phyloP scores from a whole-genome alignment of 2,329 filamentous ascomycete genomes.

The Aspergillus brunneoviolaceus region DNA sequence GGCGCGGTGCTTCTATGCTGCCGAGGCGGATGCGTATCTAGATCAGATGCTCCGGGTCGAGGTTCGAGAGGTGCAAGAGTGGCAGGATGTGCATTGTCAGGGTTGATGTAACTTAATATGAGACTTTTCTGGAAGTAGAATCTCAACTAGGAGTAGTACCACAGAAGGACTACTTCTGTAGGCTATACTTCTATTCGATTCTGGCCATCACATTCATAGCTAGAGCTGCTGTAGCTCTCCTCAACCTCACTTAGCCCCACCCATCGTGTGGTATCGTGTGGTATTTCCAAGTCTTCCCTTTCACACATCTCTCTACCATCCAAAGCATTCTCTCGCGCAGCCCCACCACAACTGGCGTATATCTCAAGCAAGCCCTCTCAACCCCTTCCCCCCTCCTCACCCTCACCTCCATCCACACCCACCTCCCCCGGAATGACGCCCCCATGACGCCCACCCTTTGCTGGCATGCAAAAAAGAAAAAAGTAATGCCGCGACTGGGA shows the following conservation, averaged over 20 bases:
- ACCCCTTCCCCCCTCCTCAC: not conserved
- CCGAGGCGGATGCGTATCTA: not conserved
- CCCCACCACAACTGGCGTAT: not conserved
- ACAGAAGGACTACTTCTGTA: too few species aligned
- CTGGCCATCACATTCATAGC: too few species aligned
- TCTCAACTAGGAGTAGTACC: too few species aligned
- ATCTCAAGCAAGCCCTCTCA: not conserved
- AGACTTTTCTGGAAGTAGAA: not conserved
- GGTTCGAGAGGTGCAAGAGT: not conserved
- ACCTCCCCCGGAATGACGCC: not conserved
- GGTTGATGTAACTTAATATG: not conserved
- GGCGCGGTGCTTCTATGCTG: not conserved
- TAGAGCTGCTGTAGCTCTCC: too few species aligned
- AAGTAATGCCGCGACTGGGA: not conserved
- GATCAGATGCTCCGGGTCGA: not conserved
- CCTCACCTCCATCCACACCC: not conserved
- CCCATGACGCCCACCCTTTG: not conserved
- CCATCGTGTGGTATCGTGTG: too few species aligned
- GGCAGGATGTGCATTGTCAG: not conserved
- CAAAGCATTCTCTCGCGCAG: too few species aligned
- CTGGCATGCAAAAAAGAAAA: not conserved
- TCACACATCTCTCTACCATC: too few species aligned
- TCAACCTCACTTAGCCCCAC: too few species aligned
- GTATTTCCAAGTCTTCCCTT: too few species aligned
- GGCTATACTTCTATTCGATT: too few species aligned